Conservation (phyloP, 2,329 filamentous ascomycete species). For the Arachnopeziza araneosa region DNA sequence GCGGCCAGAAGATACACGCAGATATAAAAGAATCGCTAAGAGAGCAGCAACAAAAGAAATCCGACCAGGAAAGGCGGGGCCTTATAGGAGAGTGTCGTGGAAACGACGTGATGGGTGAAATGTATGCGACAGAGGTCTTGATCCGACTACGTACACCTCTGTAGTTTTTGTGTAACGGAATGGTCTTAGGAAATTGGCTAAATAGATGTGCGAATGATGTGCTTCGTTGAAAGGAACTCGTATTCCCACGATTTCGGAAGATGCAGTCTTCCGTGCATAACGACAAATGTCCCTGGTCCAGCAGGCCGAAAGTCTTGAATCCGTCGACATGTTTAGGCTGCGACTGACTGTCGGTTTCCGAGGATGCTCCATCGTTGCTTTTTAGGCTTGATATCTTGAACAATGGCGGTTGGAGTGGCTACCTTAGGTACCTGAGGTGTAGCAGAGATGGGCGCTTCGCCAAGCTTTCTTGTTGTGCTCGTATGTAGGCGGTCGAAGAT, state of each 20-base stretch:
- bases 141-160: not conserved
- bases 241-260: not conserved
- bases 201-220: not conserved
- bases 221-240: not conserved
- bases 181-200: not conserved
- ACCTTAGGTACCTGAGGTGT: constrained; percentile 7
- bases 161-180: not conserved
- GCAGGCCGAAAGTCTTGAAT: not conserved
- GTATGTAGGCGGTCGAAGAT: constrained; percentile 30
- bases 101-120: not conserved
- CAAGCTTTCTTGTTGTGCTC: constrained; percentile 28
- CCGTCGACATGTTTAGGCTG: not conserved
- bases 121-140: not conserved
- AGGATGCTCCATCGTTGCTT: constrained; percentile 25
- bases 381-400: constrained; percentile 16
- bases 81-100: not conserved
- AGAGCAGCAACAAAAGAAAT: not conserved
- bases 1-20: not conserved
- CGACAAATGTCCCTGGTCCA: not conserved
- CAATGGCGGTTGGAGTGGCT: constrained; percentile 1
- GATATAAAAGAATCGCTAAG: not conserved
- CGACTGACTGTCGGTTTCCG: constrained; percentile 19
- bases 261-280: not conserved
- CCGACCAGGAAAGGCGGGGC: not conserved
- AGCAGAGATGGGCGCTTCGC: constrained; percentile 28